These are phyloP conservation scores for Aspergillus pseudoterreus DNA, from an alignment of 2,329 filamentous ascomycete genomes.

Conservation along the genomic window DNA sequence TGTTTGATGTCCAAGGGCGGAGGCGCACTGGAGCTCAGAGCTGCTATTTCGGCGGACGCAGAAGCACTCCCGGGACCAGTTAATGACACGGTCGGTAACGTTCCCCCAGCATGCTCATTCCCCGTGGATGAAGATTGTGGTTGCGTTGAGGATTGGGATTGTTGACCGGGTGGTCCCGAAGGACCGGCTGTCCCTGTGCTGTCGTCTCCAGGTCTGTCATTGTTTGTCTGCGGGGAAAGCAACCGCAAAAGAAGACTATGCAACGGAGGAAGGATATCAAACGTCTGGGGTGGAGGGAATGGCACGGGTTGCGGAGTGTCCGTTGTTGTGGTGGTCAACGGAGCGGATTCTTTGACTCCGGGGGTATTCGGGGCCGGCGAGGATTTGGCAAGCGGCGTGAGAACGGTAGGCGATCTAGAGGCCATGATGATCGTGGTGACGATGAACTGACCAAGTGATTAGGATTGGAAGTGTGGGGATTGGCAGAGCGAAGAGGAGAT, in stretches of 20 bases:
- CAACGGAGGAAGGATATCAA: conserved; percentile 82
- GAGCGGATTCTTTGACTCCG: conserved; percentile 20
- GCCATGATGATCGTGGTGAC: conserved; percentile 30
- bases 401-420: conserved; percentile 28
- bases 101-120: conserved; percentile 17
- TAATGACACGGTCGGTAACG: conserved; percentile 26
- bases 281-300: conserved; percentile 72
- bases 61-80: conserved; percentile 26
- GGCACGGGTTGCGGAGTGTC: conserved; percentile 45
- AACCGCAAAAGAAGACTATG: conserved; percentile 74
- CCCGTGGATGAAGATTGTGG: conserved; percentile 24
- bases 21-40: conserved; percentile 26
- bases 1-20: conserved; percentile 66
- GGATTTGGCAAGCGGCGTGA: conserved; percentile 43
- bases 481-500: neutral
- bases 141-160: conserved; percentile 8
- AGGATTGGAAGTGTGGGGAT: neutral
- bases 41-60: conserved; percentile 19
- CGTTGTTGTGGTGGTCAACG: conserved; percentile 21
- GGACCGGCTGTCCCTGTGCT: conserved; percentile 23
- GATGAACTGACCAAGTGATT: conserved; percentile 6
- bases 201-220: conserved; percentile 25
- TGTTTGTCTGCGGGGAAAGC: conserved; percentile 47
- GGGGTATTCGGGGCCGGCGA: conserved; percentile 34
- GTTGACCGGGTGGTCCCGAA: conserved; percentile 4